Conservation (phyloP, 23 red algal genomes). For the Chondrus crispus region DNA sequence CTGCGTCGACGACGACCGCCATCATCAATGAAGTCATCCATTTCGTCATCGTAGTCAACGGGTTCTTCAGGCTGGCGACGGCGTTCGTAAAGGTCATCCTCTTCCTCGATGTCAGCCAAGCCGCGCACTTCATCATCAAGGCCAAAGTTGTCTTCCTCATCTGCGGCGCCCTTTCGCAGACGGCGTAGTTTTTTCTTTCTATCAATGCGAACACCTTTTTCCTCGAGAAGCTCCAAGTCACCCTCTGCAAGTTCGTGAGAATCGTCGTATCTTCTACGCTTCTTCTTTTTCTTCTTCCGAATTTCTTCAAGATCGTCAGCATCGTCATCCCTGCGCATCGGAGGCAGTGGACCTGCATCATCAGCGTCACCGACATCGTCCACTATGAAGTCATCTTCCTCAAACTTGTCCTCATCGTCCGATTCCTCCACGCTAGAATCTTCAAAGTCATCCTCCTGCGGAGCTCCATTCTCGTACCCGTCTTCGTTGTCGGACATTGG, state of each 20-base stretch:
- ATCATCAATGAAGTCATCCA: slow-evolving; percentile 86
- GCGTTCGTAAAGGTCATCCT: slow-evolving; percentile 20
- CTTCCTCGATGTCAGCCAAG: slow-evolving; percentile 37
- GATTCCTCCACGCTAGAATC: slow-evolving; percentile 72
- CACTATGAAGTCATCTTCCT: slow-evolving; percentile 84
- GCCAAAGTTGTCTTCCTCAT: slow-evolving; percentile 56
- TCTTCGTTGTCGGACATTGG: slow-evolving; percentile 26
- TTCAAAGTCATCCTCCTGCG: slow-evolving; percentile 24
- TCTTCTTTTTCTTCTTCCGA: slow-evolving; percentile 73
- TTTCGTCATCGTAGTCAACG: slow-evolving; percentile 66
- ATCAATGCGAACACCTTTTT: slow-evolving; percentile 66
- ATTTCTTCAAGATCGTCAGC: slow-evolving; percentile 11
- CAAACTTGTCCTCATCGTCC: slow-evolving; percentile 76
- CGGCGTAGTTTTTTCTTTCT: slow-evolving; percentile 33
- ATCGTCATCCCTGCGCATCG: background rate
- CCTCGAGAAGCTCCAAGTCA: slow-evolving; percentile 72
- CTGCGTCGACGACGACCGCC: slow-evolving; percentile 28
- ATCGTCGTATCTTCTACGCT: slow-evolving; percentile 29
- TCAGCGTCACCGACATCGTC: slow-evolving; percentile 71
- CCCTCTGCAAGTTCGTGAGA: slow-evolving; percentile 68
- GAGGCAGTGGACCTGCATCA: slow-evolving; percentile 5
- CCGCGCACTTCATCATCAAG: slow-evolving; percentile 36
- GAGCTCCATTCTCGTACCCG: slow-evolving; percentile 15
- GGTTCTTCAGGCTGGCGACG: slow-evolving; percentile 30
- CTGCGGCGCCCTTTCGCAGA: slow-evolving; percentile 43